Conservation (phyloP, 768 basidiomycete genomes). For the Kwoniella mangroviensis region DNA sequence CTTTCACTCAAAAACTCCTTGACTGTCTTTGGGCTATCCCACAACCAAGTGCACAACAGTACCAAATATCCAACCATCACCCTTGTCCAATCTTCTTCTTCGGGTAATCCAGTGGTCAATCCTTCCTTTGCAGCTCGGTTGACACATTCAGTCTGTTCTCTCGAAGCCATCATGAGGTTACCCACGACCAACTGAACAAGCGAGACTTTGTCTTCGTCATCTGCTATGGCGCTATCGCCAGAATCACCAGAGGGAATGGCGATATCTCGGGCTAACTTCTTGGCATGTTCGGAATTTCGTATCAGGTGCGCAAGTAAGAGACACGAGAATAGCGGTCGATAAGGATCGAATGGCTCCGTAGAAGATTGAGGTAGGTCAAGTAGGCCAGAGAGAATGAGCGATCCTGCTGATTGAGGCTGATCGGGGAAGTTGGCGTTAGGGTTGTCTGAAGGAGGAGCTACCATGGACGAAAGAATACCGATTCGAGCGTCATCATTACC, state of each 20-base stretch:
- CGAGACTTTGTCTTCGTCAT: conserved; percentile 64
- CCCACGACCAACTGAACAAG: conserved; percentile 86
- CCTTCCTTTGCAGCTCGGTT: conserved; percentile 67
- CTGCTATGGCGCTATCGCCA: conserved; percentile 46
- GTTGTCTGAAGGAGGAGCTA: conserved; percentile 28
- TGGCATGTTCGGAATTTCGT: conserved; percentile 60
- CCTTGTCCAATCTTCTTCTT: conserved; percentile 86
- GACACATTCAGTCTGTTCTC: conserved; percentile 63
- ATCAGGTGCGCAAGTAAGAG: conserved; percentile 57
- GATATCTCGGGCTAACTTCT: conserved; percentile 59
- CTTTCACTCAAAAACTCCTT: conserved; percentile 83
- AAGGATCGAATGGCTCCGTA: conserved; percentile 51
- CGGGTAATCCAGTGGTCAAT: conserved; percentile 60
- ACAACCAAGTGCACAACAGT: conserved; percentile 87
- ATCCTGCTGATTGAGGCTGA: conserved; percentile 54
- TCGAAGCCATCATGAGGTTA: conserved; percentile 81
- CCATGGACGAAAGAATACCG: conserved; percentile 56
- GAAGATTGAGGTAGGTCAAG: conserved; percentile 51
- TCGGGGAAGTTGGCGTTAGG: conserved; percentile 35
- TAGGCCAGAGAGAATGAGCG: conserved; percentile 59
- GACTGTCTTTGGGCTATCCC: conserved; percentile 90
- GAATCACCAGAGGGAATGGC: conserved; percentile 48
- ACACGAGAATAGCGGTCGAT: conserved; percentile 56
- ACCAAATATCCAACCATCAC: conserved; percentile 83
- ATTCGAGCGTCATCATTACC: conserved; percentile 59